Evolutionary conservation across 371 early-diverging fungal species (phyloP).

Genomic region (Cokeromyces recurvatus): DNA sequence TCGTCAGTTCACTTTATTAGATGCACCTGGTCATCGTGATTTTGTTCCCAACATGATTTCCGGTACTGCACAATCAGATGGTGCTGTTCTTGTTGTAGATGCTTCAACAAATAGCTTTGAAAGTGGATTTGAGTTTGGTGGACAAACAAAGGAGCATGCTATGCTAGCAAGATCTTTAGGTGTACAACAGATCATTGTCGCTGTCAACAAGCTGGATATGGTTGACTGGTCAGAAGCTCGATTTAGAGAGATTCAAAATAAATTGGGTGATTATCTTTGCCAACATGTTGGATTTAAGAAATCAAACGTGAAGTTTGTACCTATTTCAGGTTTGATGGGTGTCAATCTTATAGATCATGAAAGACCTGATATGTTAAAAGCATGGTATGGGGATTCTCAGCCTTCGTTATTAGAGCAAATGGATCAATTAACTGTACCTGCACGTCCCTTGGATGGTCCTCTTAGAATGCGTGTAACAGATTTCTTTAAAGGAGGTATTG

Average conservation of each 20-base stretch:
- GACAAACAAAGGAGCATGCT: conserved; percentile 97
- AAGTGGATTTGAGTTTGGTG: conserved; percentile 93
- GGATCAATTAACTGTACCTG: conserved; percentile 68
- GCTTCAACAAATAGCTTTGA: conserved; percentile 94
- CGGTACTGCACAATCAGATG: conserved; percentile 97
- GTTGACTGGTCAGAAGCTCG: conserved; percentile 75
- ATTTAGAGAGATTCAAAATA: conserved; percentile 65
- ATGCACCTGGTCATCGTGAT: conserved; percentile 99
- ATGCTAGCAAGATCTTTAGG: conserved; percentile 85
- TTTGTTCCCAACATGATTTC: conserved; percentile 99
- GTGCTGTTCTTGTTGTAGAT: conserved; percentile 94
- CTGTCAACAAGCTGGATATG: conserved; percentile 91
- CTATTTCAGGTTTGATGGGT: conserved; percentile 88
- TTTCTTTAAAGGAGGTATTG: conserved; percentile 79
- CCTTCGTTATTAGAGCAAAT: conserved; percentile 60
- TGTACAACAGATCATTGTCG: conserved; percentile 84
- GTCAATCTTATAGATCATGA: conserved; percentile 67
- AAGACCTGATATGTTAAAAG: conserved; percentile 17
- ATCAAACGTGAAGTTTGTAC: conserved; percentile 70
- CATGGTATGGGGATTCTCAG: conserved; percentile 64
- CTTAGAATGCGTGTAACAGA: conserved; percentile 82
- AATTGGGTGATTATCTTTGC: conserved; percentile 63
- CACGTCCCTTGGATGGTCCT: conserved; percentile 71
- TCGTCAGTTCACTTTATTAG: conserved; percentile 81
- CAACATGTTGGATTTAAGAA: conserved; percentile 76